Evolutionary conservation across 2,329 filamentous ascomycete species (phyloP).

Genomic region (Fonsecaea pedrosoi): DNA sequence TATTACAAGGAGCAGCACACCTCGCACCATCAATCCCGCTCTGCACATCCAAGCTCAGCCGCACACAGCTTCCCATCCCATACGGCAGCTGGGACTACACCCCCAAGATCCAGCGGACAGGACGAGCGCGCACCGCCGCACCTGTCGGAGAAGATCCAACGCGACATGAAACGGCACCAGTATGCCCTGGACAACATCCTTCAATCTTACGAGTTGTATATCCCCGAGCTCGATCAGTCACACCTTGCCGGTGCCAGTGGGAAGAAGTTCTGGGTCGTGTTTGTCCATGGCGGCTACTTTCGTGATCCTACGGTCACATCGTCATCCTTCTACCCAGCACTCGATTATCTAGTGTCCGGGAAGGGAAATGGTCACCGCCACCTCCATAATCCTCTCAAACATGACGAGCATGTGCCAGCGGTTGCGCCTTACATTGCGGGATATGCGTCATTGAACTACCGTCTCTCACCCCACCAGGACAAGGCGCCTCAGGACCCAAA

Average conservation of each 20-base stretch:
- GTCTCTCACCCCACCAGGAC: constrained; percentile 52
- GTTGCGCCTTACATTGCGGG: constrained; percentile 44
- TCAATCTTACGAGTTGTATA: constrained; percentile 39
- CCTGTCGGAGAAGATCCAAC: constrained; percentile 23
- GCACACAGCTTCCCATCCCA: constrained; percentile 19
- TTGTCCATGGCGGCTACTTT: constrained; percentile 59
- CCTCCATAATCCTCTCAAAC: constrained; percentile 14
- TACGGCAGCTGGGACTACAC: constrained; percentile 7
- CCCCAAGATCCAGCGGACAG: constrained; percentile 11
- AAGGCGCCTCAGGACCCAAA: constrained; percentile 47
- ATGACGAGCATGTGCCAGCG: neutral
- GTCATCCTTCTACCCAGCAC: constrained; percentile 46
- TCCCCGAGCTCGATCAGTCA: constrained; percentile 22
- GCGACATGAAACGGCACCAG: constrained; percentile 35
- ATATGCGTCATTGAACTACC: constrained; percentile 56
- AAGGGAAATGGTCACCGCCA: constrained; percentile 9
- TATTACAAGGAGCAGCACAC: constrained; percentile 19
- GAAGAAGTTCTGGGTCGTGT: constrained; percentile 41
- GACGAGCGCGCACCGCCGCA: constrained; percentile 13
- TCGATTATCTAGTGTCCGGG: constrained; percentile 42
- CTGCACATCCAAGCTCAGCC: constrained; percentile 15
- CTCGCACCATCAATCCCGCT: constrained; percentile 15
- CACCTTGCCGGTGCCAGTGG: constrained; percentile 16
- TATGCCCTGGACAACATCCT: constrained; percentile 39
- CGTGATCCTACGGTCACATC: constrained; percentile 53